A percentile compares a stretch with the other conserved stretches of the same genome.
Conservation (phyloP, 208 protist genomes). For the Leishmania mexicana region DNA sequence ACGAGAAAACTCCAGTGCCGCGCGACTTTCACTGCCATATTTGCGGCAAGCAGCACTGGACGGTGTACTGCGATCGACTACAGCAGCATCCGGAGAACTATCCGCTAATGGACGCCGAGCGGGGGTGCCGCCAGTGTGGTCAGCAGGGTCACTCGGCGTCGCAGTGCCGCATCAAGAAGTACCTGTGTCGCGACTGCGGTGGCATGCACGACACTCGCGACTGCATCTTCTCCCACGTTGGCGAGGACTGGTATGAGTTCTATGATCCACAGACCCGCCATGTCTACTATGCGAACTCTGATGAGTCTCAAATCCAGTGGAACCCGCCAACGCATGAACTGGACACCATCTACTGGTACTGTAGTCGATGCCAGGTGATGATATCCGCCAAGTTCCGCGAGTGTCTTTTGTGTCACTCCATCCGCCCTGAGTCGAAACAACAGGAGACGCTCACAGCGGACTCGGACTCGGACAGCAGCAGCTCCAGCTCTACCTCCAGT, state of each 20-base stretch:
- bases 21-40: constrained; percentile 77
- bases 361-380: constrained; percentile 56
- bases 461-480: constrained; percentile 31
- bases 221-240: constrained; percentile 78
- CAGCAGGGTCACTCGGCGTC: constrained; percentile 69
- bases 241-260: constrained; percentile 90
- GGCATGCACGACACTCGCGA: constrained; percentile 81
- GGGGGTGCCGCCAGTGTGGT: constrained; percentile 78
- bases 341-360: constrained; percentile 87
- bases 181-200: constrained; percentile 80
- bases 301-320: constrained; percentile 77
- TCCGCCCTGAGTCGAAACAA: constrained; percentile 48
- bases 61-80: constrained; percentile 68
- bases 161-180: constrained; percentile 65
- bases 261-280: constrained; percentile 56
- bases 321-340: constrained; percentile 62
- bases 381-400: constrained; percentile 68
- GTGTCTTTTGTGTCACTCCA: constrained; percentile 77
- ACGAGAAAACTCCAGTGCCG: constrained; percentile 32
- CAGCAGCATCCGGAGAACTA: constrained; percentile 47
- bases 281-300: constrained; percentile 79
- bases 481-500: constrained; percentile 16
- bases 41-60: constrained; percentile 85
- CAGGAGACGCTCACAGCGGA: constrained; percentile 8
- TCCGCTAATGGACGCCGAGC: constrained; percentile 55